Percentiles rank a stretch among this genome's conserved stretches.
Evolutionary conservation across 345 rosid genomes (phyloP).

Genomic region (Euclidium syriacum): DNA sequence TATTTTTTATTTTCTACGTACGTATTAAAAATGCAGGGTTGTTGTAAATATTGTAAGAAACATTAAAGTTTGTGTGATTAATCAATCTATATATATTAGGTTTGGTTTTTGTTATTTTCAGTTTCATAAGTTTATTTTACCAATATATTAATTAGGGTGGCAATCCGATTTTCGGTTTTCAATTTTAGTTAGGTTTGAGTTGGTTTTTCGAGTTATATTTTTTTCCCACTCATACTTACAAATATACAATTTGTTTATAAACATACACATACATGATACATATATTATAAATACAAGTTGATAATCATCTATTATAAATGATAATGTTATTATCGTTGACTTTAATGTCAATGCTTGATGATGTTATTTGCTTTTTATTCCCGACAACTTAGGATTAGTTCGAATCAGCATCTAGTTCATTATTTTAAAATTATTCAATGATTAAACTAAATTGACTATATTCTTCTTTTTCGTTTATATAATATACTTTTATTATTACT

Average conservation of each 20-base stretch:
- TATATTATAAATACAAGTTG: background rate
- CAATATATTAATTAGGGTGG: no score
- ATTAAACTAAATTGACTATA: background rate
- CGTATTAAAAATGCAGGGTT: slow-evolving; percentile 9
- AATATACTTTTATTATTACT: background rate
- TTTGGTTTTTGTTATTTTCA: slow-evolving; percentile 11
- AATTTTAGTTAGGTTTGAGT: no score
- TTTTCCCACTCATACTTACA: no score
- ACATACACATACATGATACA: background rate
- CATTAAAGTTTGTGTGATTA: slow-evolving; percentile 8
- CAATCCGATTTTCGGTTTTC: no score
- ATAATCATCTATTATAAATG: background rate
- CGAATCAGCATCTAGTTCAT: slow-evolving; percentile 29
- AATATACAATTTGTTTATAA: background rate
- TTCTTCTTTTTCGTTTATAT: background rate
- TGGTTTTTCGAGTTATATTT: no score
- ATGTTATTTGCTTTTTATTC: background rate
- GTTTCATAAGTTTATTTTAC: background rate
- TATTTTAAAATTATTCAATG: background rate
- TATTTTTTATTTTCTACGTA: background rate
- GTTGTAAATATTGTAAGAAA: slow-evolving; percentile 24
- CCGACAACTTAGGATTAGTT: slow-evolving; percentile 31
- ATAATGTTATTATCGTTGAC: slow-evolving; percentile 9
- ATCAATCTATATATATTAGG: background rate
- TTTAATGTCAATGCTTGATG: slow-evolving; percentile 15